Conservation (phyloP, 768 basidiomycete genomes). For the Chlorophyllum brunneum region DNA sequence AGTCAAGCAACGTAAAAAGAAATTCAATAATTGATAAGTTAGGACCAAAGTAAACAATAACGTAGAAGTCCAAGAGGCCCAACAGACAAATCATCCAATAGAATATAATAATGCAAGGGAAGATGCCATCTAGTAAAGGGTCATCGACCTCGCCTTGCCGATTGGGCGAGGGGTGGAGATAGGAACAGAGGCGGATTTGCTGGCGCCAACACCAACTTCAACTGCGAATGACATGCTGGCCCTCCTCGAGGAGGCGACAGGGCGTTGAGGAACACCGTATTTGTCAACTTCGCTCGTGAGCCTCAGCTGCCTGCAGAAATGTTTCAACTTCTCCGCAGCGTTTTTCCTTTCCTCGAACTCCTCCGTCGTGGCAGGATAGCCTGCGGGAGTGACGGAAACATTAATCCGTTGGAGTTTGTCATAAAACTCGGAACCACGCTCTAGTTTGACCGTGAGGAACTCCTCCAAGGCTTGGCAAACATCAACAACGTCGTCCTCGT, state of each 20-base stretch:
- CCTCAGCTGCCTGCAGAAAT: constrained; percentile 45
- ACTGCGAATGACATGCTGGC: constrained; percentile 13
- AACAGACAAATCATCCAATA: too few relatives aligned
- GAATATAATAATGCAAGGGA: too few relatives aligned
- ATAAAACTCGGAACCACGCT: constrained; percentile 46
- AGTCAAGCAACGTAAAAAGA: too few relatives aligned
- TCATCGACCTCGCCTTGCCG: constrained; percentile 11
- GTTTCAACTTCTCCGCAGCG: constrained; percentile 44
- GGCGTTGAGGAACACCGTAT: constrained; percentile 8
- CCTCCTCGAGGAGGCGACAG: constrained; percentile 6
- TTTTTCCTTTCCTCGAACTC: constrained; percentile 33
- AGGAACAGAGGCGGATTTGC: not conserved
- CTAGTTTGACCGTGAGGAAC: constrained; percentile 50
- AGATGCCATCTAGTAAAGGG: not conserved
- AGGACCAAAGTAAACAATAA: too few relatives aligned
- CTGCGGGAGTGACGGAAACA: constrained; percentile 40
- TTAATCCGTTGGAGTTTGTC: constrained; percentile 45
- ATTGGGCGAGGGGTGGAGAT: not conserved
- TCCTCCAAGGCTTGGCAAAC: constrained; percentile 52
- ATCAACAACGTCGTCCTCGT: constrained; percentile 61
- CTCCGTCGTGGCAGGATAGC: constrained; percentile 24
- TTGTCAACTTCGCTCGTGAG: constrained; percentile 34
- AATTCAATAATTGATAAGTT: too few relatives aligned
- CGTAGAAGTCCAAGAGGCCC: too few relatives aligned
- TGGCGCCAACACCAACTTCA: constrained; percentile 2